phyloP scores from a whole-genome alignment of 108 stramenopile species.

The Epithemia pelagica region DNA sequence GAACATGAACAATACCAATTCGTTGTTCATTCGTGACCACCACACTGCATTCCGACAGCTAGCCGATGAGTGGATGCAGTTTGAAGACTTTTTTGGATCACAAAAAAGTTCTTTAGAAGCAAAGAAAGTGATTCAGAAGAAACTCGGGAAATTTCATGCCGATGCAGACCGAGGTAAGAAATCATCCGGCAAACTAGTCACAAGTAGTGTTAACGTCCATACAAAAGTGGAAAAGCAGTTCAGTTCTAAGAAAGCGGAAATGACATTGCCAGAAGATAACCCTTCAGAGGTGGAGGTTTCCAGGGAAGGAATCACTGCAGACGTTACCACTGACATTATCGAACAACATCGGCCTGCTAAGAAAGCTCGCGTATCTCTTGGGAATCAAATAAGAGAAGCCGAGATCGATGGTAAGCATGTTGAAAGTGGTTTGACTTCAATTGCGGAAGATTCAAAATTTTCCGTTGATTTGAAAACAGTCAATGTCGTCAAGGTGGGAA shows the following conservation, averaged over 20 bases:
- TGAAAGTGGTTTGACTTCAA: not conserved
- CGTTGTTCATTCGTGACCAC: slow-evolving; percentile 33
- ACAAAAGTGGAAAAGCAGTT: not conserved
- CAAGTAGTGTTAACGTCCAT: not conserved
- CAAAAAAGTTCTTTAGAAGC: slow-evolving; percentile 48
- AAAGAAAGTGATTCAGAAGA: slow-evolving; percentile 36
- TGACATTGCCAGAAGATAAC: not conserved
- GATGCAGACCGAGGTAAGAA: not conserved
- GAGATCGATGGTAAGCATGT: not conserved
- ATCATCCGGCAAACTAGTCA: not conserved
- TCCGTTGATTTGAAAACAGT: not conserved
- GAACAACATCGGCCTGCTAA: not conserved
- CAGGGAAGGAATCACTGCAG: no score
- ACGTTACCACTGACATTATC: not conserved
- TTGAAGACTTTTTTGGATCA: slow-evolving; percentile 69
- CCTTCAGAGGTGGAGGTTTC: no score
- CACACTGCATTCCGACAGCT: slow-evolving; percentile 45
- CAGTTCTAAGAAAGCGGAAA: not conserved
- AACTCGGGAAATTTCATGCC: slow-evolving; percentile 24
- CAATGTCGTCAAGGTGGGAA: not conserved
- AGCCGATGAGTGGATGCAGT: slow-evolving; percentile 61
- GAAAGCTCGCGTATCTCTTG: no score
- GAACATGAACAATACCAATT: slow-evolving; percentile 8
- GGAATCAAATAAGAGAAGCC: not conserved
- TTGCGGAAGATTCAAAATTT: not conserved